Evolutionary conservation across 805 yeast species (phyloP).

Genomic region (Saccharomycopsis guyanensis): DNA sequence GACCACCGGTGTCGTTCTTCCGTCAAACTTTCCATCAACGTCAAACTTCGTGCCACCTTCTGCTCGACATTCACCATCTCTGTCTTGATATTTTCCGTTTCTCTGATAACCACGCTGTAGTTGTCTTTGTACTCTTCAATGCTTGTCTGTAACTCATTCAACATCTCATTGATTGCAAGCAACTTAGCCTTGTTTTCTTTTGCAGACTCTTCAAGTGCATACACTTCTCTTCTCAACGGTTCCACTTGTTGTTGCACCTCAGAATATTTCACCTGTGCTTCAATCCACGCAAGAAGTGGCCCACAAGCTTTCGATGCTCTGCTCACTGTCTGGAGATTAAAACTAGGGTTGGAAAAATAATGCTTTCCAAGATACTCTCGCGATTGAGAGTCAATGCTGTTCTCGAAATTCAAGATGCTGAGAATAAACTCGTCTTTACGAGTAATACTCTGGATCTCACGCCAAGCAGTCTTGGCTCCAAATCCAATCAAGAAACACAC

Average conservation of each 20-base stretch:
- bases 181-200: constrained; percentile 58
- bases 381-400: constrained; percentile 48
- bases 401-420: constrained; percentile 68
- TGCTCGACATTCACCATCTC: constrained; percentile 58
- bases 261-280: constrained; percentile 79
- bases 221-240: constrained; percentile 66
- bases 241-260: constrained; percentile 60
- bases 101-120: constrained; percentile 71
- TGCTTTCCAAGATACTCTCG: constrained; percentile 47
- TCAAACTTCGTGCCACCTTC: constrained; percentile 55
- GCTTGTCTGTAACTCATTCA: constrained; percentile 58
- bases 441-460: constrained; percentile 73
- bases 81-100: constrained; percentile 63
- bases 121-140: constrained; percentile 59
- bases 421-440: constrained; percentile 83
- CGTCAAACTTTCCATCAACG: constrained; percentile 54
- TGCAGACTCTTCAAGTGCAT: constrained; percentile 49
- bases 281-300: constrained; percentile 81
- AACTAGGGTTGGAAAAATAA: constrained; percentile 58
- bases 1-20: constrained; percentile 72
- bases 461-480: constrained; percentile 53
- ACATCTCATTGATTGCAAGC: constrained; percentile 75
- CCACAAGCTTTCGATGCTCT: constrained; percentile 96
- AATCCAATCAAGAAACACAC: constrained; percentile 81
- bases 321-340: constrained; percentile 63